Conservation (phyloP, 2,329 filamentous ascomycete species). For the Torrubiella hemipterigena region DNA sequence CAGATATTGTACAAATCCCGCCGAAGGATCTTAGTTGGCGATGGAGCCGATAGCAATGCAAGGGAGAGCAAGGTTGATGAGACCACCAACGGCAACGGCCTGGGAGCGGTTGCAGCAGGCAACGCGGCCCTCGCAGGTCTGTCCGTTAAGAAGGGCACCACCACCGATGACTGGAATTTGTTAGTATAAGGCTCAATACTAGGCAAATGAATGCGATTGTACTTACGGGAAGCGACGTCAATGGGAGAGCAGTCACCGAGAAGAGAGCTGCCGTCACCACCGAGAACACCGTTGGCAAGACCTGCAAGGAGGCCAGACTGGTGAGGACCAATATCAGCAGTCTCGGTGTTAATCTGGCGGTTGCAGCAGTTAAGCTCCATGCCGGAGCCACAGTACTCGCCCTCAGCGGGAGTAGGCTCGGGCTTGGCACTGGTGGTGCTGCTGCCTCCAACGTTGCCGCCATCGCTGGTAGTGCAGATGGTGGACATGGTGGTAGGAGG, state of each 20-base stretch:
- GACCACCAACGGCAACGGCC: background rate
- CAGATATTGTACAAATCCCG: too few species aligned
- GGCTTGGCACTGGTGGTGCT: too few species aligned
- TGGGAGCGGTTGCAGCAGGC: slow-evolving; percentile 1
- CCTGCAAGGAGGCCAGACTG: background rate
- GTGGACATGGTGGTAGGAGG: too few species aligned
- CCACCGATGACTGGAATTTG: background rate
- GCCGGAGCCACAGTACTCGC: background rate
- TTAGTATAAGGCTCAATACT: too few species aligned
- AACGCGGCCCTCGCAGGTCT: background rate
- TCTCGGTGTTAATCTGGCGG: background rate
- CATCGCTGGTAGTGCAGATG: too few species aligned
- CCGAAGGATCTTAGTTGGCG: too few species aligned
- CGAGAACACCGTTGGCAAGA: background rate
- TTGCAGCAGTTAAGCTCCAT: background rate
- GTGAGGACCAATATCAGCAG: too few species aligned
- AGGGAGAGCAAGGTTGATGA: slow-evolving; percentile 1
- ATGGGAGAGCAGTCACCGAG: background rate
- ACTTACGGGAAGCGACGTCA: background rate
- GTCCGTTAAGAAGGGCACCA: background rate
- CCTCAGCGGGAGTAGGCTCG: too few species aligned
- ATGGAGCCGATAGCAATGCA: slow-evolving; percentile 2
- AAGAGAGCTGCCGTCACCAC: background rate
- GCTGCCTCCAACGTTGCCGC: too few species aligned
- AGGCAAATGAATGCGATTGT: background rate